phyloP scores from a whole-genome alignment of 768 basidiomycete species.

The Dictyophora rubrovolvata region DNA sequence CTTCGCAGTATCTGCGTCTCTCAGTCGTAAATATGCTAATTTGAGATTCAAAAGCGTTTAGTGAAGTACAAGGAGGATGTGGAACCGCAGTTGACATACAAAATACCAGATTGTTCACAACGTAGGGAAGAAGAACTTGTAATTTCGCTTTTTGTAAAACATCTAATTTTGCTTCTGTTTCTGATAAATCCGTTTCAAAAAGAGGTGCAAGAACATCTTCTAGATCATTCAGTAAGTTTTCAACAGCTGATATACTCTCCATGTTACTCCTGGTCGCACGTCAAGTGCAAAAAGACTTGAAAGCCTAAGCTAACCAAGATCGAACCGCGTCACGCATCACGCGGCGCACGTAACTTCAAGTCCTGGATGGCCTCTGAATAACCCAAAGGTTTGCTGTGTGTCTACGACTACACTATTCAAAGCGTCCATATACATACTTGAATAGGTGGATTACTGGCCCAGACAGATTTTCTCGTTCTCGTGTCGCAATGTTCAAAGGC shows the following conservation, averaged over 20 bases:
- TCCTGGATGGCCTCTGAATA: no score
- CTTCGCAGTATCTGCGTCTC: constrained; percentile 68
- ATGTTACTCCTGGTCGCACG: background rate
- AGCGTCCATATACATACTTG: no score
- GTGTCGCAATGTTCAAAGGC: no score
- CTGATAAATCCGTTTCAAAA: constrained; percentile 55
- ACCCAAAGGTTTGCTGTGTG: no score
- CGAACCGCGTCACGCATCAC: no score
- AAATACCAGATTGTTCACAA: constrained; percentile 78
- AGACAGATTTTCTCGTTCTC: no score
- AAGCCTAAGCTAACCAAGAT: no score
- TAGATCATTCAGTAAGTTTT: constrained; percentile 45
- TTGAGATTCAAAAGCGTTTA: background rate
- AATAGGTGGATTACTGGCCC: no score
- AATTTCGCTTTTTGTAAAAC: constrained; percentile 75
- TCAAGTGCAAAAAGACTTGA: no score
- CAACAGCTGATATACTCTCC: constrained; percentile 3
- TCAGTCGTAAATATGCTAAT: constrained; percentile 71
- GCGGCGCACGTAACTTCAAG: no score
- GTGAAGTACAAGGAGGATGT: background rate
- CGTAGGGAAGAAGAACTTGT: constrained; percentile 70
- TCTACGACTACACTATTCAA: no score
- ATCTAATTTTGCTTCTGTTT: constrained; percentile 53
- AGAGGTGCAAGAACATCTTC: constrained; percentile 59
- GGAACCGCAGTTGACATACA: constrained; percentile 34